Base-by-base conservation (phyloP, 2,329 filamentous ascomycete genomes). In the Colletotrichum sidae region DNA sequence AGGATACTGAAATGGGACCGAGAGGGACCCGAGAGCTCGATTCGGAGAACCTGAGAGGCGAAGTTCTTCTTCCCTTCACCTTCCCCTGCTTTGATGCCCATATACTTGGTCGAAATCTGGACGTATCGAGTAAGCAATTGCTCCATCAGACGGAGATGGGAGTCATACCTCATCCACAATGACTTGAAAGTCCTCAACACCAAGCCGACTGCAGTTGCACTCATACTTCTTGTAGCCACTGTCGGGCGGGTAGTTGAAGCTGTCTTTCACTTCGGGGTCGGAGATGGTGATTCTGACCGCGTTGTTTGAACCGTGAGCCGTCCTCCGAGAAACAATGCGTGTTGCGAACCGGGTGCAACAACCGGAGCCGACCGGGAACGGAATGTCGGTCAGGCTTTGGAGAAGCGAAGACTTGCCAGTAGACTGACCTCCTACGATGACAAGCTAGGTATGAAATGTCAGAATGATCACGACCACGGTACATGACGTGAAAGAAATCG, bases 311-410 rank as follows among this genome's bases (percentile, higher is more conserved):
- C 69, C 72, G 0, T 73, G 73, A 0, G 70, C 65, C 0, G 77
- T 77, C 6, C 74, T 73, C 0, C 74, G 72, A 6, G 79, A 78
- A n/a, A 75, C 70, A 8, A 79, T 78, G 1, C 76, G 73, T 0
- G 76, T 79, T 0, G 78, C 75, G 45, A 78, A 80, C 13, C 77
- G 73, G 47, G 77, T 79, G 54, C 78, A 80, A 15, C 73, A 71
- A 0, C 70, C 69, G 6, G 61, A 69, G 10, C 72, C 73, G 1
- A 76, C 72, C 0, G 74, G 75, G 39, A 80, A 80, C 0, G 77
- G 78, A 13, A 80, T 78, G 3, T 75, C 76, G 1, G 75, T 78
- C 55, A 79, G 62, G 17, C 73, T 77, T 51, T 75, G 74, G 2
- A 80, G 68, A 2, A 80, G 69, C 6, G 78, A 78, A 0, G 78